Base-by-base conservation (phyloP, 2,329 filamentous ascomycete genomes). In the Neonectria magnoliae region DNA sequence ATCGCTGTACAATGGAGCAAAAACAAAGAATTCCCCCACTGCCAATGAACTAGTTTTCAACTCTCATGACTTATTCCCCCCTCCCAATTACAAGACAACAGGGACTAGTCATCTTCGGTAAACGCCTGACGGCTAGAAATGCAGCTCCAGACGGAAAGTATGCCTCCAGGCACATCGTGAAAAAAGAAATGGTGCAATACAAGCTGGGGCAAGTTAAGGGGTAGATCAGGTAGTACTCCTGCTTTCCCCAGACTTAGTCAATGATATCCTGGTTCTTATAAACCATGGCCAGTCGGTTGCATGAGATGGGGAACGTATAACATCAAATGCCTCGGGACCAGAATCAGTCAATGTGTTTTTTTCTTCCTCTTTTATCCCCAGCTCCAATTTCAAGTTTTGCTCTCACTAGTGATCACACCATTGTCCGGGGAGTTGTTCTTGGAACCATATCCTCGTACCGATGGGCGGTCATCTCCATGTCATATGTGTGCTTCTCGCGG, bases 361-460 rank as follows among this genome's bases (percentile, higher is more conserved):
- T 42, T 55, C 51, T 60, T 25, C 1, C 61, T 38, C 54, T 45
- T 60, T 33, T 22, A 50, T 44, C 47, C 55, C 62, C 51, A 55
- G 45, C 38, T 61, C 54, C 58, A 44, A 62, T 53, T 57, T 58
- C 55, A 52, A 41, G 50, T 52, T 29, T 60, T 50, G 11, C 54
- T 44, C 29, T 42, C 31, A 50, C 51, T 36, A 51, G 31, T n/a
- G 20, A 53, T 73, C 63, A 82, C 10, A 83, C 78, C 76, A 82
- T 78, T 16, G 76, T 80, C 73, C 81, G 78, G 11, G 87, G 86
- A 51, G 83, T 80, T 64, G 82, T 79, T 48, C 85, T 79, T 29
- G 85, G 85, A 22, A 85, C 71, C 85, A 88, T 85, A 67, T 88
- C 86, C 74, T 88, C 86, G 67, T 88, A 88, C 45, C 85, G 81